Evolutionary conservation across 1,139 yeast genomes (phyloP).

Genomic region (Magnusiomyces paraingens): DNA sequence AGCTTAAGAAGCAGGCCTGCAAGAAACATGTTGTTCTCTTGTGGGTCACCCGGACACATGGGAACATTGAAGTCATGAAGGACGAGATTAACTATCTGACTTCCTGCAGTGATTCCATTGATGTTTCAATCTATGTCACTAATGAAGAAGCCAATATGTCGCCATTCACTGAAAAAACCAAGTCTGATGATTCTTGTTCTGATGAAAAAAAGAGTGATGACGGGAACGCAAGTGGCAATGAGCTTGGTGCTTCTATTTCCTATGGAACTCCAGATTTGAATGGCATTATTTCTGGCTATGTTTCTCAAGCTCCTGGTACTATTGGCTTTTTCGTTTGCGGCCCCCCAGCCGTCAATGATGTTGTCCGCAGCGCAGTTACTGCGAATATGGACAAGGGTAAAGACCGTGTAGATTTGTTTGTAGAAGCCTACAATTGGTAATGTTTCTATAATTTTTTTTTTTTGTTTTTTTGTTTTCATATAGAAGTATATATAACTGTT

Average conservation of each 20-base stretch:
- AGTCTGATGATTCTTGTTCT: no score
- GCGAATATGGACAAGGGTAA: constrained; percentile 15
- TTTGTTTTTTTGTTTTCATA: no score
- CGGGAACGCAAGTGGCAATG: no score
- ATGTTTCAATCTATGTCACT: constrained; percentile 34
- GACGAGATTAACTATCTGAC: constrained; percentile 40
- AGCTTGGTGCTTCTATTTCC: background rate
- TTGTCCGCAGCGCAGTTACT: constrained; percentile 29
- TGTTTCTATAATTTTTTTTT: background rate
- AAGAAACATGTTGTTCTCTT: constrained; percentile 37
- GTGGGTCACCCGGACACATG: constrained; percentile 47
- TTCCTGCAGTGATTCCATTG: constrained; percentile 25
- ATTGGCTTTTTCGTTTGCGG: constrained; percentile 33
- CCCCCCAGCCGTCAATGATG: constrained; percentile 36
- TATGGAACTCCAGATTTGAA: constrained; percentile 6
- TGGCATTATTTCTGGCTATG: constrained; percentile 3
- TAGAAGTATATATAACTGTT: no score
- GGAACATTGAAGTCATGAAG: constrained; percentile 45
- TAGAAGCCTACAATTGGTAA: constrained; percentile 41
- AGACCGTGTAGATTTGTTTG: constrained; percentile 35
- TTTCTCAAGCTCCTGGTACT: constrained; percentile 30
- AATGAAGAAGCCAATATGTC: no score
- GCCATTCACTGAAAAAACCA: no score
- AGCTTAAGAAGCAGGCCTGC: constrained; percentile 6
- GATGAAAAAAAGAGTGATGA: no score